Conservation (phyloP, 768 basidiomycete species). For the Termitomyces heimii region DNA sequence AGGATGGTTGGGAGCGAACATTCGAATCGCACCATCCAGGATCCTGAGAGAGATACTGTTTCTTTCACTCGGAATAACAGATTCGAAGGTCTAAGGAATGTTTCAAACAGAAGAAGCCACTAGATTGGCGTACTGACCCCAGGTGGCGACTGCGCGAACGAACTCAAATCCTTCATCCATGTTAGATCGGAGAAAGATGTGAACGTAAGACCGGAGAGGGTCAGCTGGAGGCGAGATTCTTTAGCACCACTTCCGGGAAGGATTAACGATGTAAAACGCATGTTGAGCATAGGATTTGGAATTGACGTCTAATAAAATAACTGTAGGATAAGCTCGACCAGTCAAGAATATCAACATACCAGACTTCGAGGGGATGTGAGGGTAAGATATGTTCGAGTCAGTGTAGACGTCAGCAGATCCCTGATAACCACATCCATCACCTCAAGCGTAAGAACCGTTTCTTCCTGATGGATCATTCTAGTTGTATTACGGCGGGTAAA, state of each 20-base stretch:
- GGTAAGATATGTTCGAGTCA: slow-evolving; percentile 37
- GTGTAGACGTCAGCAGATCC: slow-evolving; percentile 36
- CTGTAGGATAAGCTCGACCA: neutral
- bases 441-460: slow-evolving; percentile 58
- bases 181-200: slow-evolving; percentile 54
- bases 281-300: slow-evolving; percentile 48
- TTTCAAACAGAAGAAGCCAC: neutral
- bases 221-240: slow-evolving; percentile 67
- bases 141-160: slow-evolving; percentile 78
- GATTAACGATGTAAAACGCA: slow-evolving; percentile 61
- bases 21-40: slow-evolving; percentile 59
- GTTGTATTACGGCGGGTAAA: neutral
- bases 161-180: slow-evolving; percentile 56
- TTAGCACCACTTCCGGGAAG: slow-evolving; percentile 63
- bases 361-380: slow-evolving; percentile 53
- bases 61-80: slow-evolving; percentile 85
- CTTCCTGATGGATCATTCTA: slow-evolving; percentile 42
- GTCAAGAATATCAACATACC: slow-evolving; percentile 30
- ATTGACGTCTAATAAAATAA: slow-evolving; percentile 31
- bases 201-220: slow-evolving; percentile 58
- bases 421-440: slow-evolving; percentile 56
- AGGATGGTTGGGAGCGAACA: slow-evolving; percentile 48
- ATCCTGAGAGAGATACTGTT: slow-evolving; percentile 67
- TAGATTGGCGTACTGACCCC: slow-evolving; percentile 50
- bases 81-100: slow-evolving; percentile 68